phyloP scores from a whole-genome alignment of 441 rosid species.

The Aleurites moluccanus region DNA sequence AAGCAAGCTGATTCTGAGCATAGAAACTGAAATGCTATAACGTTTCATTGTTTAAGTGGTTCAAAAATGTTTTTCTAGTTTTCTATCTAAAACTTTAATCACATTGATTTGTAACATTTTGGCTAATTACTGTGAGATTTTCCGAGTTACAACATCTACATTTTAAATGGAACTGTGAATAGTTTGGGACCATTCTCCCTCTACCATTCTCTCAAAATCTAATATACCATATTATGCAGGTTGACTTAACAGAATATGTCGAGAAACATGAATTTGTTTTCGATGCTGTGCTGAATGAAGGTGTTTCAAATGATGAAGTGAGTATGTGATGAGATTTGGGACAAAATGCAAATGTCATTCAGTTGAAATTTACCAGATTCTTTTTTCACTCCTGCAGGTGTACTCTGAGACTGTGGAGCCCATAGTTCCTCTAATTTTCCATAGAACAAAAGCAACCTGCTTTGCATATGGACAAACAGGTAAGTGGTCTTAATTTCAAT shows the following conservation, averaged over 20 bases:
- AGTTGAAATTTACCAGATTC: conserved; percentile 16
- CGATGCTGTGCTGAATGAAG: conserved; percentile 79
- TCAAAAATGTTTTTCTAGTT: neutral
- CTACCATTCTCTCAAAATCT: neutral
- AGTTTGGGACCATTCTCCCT: neutral
- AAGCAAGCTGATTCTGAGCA: neutral
- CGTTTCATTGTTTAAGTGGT: neutral
- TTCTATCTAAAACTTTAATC: neutral
- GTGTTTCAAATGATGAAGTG: conserved; percentile 83
- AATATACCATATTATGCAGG: conserved; percentile 42
- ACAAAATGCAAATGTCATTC: neutral
- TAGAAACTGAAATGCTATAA: neutral
- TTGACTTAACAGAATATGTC: conserved; percentile 81
- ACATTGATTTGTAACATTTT: neutral
- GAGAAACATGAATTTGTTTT: conserved; percentile 90
- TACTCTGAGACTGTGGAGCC: conserved; percentile 89
- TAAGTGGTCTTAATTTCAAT: conserved; percentile 22
- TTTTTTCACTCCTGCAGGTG: conserved; percentile 45
- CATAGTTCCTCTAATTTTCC: conserved; percentile 77
- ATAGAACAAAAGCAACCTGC: conserved; percentile 85
- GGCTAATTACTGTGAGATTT: neutral
- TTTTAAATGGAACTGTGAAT: neutral
- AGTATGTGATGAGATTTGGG: conserved; percentile 23
- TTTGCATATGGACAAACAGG: conserved; percentile 98
- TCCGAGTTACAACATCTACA: neutral